phyloP scores from a whole-genome alignment of 1,284 basidiomycete species.

The Cutaneotrichosporon cyanovorans region DNA sequence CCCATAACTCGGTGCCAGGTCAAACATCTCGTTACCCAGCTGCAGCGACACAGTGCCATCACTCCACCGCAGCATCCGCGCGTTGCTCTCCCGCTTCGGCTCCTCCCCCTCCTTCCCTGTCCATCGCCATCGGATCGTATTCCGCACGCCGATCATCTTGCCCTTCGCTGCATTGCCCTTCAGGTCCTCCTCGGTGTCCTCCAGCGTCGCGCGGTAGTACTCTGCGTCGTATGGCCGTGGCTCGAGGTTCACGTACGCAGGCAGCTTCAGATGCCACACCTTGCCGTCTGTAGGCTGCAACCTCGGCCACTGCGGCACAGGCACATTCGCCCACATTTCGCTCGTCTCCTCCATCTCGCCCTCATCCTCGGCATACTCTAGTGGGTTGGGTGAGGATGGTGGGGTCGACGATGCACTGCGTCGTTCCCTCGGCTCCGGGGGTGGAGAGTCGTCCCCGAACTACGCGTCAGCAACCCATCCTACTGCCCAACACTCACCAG shows the following conservation, averaged over 20 bases:
- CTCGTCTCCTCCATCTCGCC: conserved; percentile 19
- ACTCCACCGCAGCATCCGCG: conserved; percentile 44
- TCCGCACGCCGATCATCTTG: conserved; percentile 42
- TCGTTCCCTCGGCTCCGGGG: not conserved
- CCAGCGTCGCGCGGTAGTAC: conserved; percentile 31
- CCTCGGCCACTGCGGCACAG: conserved; percentile 35
- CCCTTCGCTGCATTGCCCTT: conserved; percentile 29
- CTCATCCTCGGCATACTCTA: conserved; percentile 41
- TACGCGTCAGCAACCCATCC: not conserved
- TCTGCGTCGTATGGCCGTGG: conserved; percentile 39
- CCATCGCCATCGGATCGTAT: conserved; percentile 46
- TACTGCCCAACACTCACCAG: conserved; percentile 20
- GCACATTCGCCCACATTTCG: conserved; percentile 27
- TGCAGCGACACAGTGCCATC: conserved; percentile 43
- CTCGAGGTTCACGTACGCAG: conserved; percentile 39
- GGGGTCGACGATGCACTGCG: not conserved
- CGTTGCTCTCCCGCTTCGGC: conserved; percentile 34
- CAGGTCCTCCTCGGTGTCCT: conserved; percentile 22
- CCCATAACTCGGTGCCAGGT: conserved; percentile 37
- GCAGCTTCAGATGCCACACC: conserved; percentile 40
- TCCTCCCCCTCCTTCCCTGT: conserved; percentile 30
- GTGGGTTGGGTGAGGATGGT: conserved; percentile 18
- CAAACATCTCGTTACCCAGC: conserved; percentile 42
- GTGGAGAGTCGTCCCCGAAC: conserved; percentile 6
- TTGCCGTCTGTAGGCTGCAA: conserved; percentile 38